Evolutionary conservation across 2,329 filamentous ascomycete species (phyloP).

Genomic region (Arthrobotrys sphaeroides): DNA sequence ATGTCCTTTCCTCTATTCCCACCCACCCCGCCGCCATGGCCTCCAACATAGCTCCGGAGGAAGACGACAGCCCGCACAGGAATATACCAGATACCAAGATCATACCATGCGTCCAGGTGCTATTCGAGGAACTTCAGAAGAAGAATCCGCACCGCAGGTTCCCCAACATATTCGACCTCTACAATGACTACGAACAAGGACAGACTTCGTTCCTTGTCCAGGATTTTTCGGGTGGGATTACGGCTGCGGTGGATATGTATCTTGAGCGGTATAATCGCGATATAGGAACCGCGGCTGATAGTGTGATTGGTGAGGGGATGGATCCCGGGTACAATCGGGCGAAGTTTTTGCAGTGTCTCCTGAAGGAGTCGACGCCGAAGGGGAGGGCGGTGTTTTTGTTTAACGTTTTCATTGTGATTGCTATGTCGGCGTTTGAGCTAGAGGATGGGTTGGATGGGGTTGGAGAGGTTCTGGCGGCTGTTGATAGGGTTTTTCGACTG

Average conservation of each 20-base stretch:
- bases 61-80: neutral
- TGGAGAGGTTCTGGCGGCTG: neutral
- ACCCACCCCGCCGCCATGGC: neutral
- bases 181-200: neutral
- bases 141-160: neutral
- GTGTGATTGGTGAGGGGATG: neutral
- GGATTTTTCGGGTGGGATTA: neutral
- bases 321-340: neutral
- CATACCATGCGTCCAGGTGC: neutral
- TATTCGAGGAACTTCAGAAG: neutral
- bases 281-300: neutral
- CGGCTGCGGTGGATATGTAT: neutral
- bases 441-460: neutral
- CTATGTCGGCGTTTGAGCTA: neutral
- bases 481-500: neutral
- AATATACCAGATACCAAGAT: neutral
- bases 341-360: neutral
- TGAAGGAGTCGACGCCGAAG: neutral
- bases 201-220: neutral
- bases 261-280: neutral
- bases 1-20: neutral
- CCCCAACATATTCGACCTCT: neutral
- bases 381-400: neutral
- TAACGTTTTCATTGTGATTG: neutral
- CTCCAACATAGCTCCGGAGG: neutral